Percentiles rank a stretch among this genome's conserved stretches.
Evolutionary conservation across 371 early-diverging fungal genomes (phyloP).

Genomic region (Mortierella sp.): DNA sequence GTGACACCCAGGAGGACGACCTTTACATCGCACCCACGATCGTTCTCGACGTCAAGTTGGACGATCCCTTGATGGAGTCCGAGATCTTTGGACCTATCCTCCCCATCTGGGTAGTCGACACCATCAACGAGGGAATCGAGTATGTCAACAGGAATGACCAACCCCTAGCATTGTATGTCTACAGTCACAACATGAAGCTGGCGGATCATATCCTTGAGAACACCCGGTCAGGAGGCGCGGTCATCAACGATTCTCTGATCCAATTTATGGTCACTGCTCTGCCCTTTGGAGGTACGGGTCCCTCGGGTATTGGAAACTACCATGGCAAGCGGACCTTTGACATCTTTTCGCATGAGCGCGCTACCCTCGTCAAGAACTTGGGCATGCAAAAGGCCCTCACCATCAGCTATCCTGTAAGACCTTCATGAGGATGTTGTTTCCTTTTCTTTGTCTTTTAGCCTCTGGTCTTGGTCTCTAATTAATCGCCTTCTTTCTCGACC

Average conservation of each 20-base stretch:
- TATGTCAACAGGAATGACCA: slow-evolving; percentile 70
- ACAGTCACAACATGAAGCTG: slow-evolving; percentile 58
- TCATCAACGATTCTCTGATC: slow-evolving; percentile 87
- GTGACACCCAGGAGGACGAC: slow-evolving; percentile 68
- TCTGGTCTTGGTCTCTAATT: neutral
- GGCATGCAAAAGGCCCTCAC: slow-evolving; percentile 32
- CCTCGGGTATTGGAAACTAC: slow-evolving; percentile 91
- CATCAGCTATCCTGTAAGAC: slow-evolving; percentile 45
- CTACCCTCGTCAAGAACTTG: slow-evolving; percentile 57
- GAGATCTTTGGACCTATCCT: slow-evolving; percentile 93
- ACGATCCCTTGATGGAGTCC: slow-evolving; percentile 70
- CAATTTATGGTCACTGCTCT: slow-evolving; percentile 66
- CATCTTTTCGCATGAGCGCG: slow-evolving; percentile 79
- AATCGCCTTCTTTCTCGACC: neutral
- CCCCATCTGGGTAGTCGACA: slow-evolving; percentile 82
- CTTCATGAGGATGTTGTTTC: neutral
- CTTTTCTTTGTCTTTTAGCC: neutral
- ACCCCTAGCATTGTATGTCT: slow-evolving; percentile 82
- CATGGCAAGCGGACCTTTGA: slow-evolving; percentile 84
- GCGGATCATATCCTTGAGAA: slow-evolving; percentile 56
- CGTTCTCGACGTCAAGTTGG: slow-evolving; percentile 64
- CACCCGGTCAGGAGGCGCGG: slow-evolving; percentile 83
- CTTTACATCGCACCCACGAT: slow-evolving; percentile 79
- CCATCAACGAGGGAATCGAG: slow-evolving; percentile 78
- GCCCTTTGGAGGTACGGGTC: slow-evolving; percentile 95